These are phyloP conservation scores for Ceratobasidium sp. DNA, from an alignment of 1,284 basidiomycete species.

Conservation along the genomic window DNA sequence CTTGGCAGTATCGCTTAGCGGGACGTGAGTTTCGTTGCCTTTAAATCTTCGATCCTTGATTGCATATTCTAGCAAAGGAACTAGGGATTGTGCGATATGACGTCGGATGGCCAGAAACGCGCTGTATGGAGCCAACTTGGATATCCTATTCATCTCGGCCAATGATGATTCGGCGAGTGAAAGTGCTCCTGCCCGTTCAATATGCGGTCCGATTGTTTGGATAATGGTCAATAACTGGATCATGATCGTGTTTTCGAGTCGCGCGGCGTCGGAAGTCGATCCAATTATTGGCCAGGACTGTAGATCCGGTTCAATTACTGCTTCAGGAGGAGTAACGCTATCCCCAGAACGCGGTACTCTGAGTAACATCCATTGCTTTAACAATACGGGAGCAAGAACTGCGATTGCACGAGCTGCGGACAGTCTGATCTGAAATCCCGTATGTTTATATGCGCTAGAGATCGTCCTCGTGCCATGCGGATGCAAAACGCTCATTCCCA, in stretches of 20 bases:
- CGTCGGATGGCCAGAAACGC: slow-evolving; percentile 16
- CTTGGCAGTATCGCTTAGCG: slow-evolving; percentile 8
- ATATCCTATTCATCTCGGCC: slow-evolving; percentile 20
- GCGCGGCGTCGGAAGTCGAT: not conserved
- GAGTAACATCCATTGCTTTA: slow-evolving; percentile 14
- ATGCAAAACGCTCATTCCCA: not conserved
- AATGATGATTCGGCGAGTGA: slow-evolving; percentile 1
- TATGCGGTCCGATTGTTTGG: slow-evolving; percentile 4
- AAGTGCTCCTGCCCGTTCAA: slow-evolving; percentile 20
- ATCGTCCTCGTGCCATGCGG: not conserved
- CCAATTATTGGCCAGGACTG: slow-evolving; percentile 13
- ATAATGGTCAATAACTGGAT: slow-evolving; percentile 10
- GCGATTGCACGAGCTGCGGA: slow-evolving; percentile 21
- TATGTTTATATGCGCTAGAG: not conserved
- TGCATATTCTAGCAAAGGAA: slow-evolving; percentile 5
- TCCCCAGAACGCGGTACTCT: slow-evolving; percentile 7
- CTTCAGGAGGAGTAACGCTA: not conserved
- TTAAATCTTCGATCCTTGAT: not conserved
- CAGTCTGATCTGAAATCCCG: not conserved
- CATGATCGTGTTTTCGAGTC: slow-evolving; percentile 10
- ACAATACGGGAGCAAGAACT: slow-evolving; percentile 14
- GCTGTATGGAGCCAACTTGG: slow-evolving; percentile 3
- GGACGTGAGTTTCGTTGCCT: not conserved
- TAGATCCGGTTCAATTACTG: not conserved
- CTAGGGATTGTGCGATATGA: not conserved